Percentiles rank a stretch among this genome's conserved stretches.
Evolutionary conservation across 176 grass and related monocot genomes (phyloP).

Genomic region (Phragmites australis): DNA sequence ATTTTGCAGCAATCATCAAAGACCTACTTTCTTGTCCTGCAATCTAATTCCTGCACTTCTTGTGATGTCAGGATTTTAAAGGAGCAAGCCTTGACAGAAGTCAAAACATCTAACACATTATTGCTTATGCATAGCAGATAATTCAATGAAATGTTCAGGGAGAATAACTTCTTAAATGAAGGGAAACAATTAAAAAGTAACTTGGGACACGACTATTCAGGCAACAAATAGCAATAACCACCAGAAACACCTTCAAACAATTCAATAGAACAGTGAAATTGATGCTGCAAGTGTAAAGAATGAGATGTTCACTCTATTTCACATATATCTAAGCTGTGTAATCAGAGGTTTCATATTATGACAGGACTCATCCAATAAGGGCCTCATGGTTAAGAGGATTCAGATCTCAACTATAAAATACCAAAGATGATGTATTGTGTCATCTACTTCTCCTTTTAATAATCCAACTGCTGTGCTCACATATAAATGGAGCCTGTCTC

Average conservation of each 20-base stretch:
- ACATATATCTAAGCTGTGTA: no score
- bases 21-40: not conserved
- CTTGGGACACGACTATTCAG: not conserved
- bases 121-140: not conserved
- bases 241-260: slow-evolving; percentile 13
- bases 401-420: not conserved
- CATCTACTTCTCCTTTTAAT: not conserved
- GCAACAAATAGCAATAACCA: not conserved
- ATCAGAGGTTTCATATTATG: not conserved
- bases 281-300: not conserved
- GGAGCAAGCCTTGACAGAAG: not conserved
- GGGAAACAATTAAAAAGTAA: slow-evolving; percentile 7
- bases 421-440: not conserved
- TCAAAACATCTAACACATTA: slow-evolving; percentile 4
- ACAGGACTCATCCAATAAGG: not conserved
- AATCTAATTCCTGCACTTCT: not conserved
- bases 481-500: not conserved
- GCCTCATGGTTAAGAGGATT: not conserved
- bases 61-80: not conserved
- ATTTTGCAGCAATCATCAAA: not conserved
- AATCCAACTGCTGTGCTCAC: not conserved
- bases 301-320: not conserved
- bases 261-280: not conserved
- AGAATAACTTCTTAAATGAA: not conserved
- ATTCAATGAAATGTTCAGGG: not conserved